Evolutionary conservation across 192 early-diverging fungal species (phyloP).

Genomic region (Entomortierella lignicola): DNA sequence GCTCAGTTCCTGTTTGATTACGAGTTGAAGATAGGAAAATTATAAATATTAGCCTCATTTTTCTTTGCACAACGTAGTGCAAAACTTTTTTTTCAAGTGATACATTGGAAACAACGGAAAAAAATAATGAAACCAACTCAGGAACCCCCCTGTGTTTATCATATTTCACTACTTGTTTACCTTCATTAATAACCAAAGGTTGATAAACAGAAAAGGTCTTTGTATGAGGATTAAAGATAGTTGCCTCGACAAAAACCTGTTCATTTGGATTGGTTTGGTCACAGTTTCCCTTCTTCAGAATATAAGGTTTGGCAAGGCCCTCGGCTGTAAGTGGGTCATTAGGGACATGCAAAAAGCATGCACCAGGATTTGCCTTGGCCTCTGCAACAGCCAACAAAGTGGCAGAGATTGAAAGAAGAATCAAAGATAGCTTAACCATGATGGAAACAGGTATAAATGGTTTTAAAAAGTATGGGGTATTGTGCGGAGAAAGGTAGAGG

Average conservation of each 20-base stretch:
- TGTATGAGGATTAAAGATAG: constrained; percentile 26
- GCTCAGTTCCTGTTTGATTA: constrained; percentile 11
- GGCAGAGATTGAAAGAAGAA: constrained; percentile 15
- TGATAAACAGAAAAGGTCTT: constrained; percentile 39
- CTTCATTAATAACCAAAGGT: constrained; percentile 33
- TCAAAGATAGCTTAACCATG: constrained; percentile 15
- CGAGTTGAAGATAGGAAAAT: background rate
- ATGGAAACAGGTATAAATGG: background rate
- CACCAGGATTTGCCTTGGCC: constrained; percentile 14
- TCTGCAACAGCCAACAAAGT: constrained; percentile 5
- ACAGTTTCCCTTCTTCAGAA: constrained; percentile 49
- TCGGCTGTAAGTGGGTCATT: constrained; percentile 28
- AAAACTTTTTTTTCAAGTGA: too few relatives aligned
- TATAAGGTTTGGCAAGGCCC: constrained; percentile 31
- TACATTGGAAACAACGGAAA: too few relatives aligned
- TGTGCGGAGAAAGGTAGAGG: too few relatives aligned
- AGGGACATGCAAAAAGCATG: constrained; percentile 33
- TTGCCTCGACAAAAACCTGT: constrained; percentile 45
- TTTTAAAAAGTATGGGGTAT: background rate
- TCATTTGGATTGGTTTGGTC: constrained; percentile 31
- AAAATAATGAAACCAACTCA: too few relatives aligned
- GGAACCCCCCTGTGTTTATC: too few relatives aligned
- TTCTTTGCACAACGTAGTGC: background rate
- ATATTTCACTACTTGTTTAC: background rate
- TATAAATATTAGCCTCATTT: background rate